phyloP scores from a whole-genome alignment of 371 early-diverging fungal genomes.

The Smittium culicis region DNA sequence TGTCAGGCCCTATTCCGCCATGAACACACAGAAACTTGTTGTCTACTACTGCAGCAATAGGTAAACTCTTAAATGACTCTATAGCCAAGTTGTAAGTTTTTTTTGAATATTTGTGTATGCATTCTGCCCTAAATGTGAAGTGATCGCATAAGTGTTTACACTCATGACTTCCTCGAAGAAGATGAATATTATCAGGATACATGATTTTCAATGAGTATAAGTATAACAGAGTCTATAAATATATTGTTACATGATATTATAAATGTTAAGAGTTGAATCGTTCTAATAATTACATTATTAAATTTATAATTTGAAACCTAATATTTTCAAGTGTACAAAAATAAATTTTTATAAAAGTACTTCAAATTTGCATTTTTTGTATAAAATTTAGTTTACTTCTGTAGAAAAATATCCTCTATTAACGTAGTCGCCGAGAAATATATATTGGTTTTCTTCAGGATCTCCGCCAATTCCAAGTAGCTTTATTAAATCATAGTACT shows the following conservation, averaged over 20 bases:
- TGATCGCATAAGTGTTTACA: constrained; percentile 93
- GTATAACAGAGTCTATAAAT: constrained; percentile 60
- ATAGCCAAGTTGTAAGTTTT: constrained; percentile 79
- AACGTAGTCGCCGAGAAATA: constrained; percentile 97
- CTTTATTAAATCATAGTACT: constrained; percentile 96
- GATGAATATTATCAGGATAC: constrained; percentile 80
- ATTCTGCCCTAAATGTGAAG: constrained; percentile 94
- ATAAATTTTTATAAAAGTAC: too few species aligned
- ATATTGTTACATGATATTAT: too few species aligned
- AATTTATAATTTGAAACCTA: too few species aligned
- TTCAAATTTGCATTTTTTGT: too few species aligned
- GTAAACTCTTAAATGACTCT: constrained; percentile 88
- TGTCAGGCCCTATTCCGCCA: constrained; percentile 93
- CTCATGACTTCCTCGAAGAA: constrained; percentile 97
- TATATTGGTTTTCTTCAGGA: constrained; percentile 70
- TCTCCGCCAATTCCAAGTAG: constrained; percentile 93
- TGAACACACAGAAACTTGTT: constrained; percentile 95
- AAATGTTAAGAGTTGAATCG: too few species aligned
- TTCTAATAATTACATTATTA: too few species aligned
- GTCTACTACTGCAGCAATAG: constrained; percentile 91
- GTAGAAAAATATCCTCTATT: constrained; percentile 92
- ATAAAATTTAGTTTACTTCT: too few species aligned
- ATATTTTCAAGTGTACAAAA: too few species aligned
- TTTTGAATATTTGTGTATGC: constrained; percentile 88
- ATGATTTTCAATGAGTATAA: constrained; percentile 80